A percentile compares a stretch with the other conserved stretches of the same genome.
These are phyloP conservation scores for Trapa bicornis DNA, from an alignment of 345 rosid genomes.

Conservation along the genomic window DNA sequence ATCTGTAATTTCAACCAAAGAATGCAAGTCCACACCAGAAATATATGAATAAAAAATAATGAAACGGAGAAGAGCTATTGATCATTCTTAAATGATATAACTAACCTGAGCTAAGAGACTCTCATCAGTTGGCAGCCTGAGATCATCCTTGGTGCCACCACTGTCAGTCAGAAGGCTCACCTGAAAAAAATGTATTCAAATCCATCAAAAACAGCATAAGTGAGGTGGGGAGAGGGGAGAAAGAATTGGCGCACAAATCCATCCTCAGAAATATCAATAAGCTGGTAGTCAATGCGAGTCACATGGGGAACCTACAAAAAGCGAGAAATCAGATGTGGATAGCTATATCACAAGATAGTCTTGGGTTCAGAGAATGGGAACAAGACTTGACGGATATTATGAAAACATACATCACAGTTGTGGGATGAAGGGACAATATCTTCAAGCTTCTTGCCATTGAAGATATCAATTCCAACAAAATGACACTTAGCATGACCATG, in stretches of 20 bases:
- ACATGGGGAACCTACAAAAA: constrained; percentile 29
- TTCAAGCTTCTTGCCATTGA: constrained; percentile 20
- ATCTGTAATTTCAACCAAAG: constrained; percentile 14
- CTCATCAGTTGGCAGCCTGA: constrained; percentile 40
- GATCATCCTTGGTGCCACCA: constrained; percentile 40
- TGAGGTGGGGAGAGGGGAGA: background rate
- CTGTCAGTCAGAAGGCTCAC: constrained; percentile 39
- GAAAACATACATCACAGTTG: constrained; percentile 15
- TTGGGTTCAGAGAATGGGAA: background rate
- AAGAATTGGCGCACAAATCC: constrained; percentile 27
- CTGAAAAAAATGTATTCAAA: constrained; percentile 8
- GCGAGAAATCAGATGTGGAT: background rate
- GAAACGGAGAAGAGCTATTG: background rate
- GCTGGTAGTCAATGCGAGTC: constrained; percentile 32
- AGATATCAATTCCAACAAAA: constrained; percentile 19
- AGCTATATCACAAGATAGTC: background rate
- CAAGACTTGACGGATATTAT: background rate
- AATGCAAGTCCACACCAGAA: background rate
- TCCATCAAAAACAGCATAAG: background rate
- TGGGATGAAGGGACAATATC: constrained; percentile 21
- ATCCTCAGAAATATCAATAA: constrained; percentile 41
- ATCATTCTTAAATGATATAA: no score
- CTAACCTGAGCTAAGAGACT: constrained; percentile 28
- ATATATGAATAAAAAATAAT: no score
- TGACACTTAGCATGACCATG: constrained; percentile 20